Evolutionary conservation across 208 protist genomes (phyloP), one percentile per base, ranked within the genome.

Genomic region (Wallacemonas rigidus): DNA sequence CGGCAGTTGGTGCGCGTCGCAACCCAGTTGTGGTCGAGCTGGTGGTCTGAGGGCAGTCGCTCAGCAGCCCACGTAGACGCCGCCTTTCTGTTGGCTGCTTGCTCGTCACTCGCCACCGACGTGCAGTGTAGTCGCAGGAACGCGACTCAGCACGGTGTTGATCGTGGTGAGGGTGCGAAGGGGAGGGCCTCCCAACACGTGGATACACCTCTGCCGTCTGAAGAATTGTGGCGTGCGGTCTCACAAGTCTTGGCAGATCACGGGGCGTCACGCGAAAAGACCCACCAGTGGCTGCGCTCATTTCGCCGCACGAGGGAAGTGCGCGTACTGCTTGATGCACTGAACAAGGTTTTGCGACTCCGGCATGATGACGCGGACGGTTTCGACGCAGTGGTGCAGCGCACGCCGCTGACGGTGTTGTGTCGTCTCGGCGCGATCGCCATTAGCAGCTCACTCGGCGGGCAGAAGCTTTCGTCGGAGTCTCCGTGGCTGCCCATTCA

Each of bases 391-490:
- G 12, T 12, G 9, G 43, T 65, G 4, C 0, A 26, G 7, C 5
- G 7, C 11, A 50, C 3, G 8, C 6, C 17, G 39, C 57, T 63
- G 5, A 6, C 6, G 8, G 35, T 11, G 7, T 9, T 65, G 41
- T 45, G 40, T 6, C 60, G 40, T 8, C 4, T 48, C 15, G 60
- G 60, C 26, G 60, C 50, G 47, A 41, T 35, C 11, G 60, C 60
- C 8, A 65, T 65, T 35, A 3, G 5, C 9, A 41, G 41, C 43
- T n/a, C 41, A 8, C 14, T 50, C 2, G 60, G 60, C 6, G 60
- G 60, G 12, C 60, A 65, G 9, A 65, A 65, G 43, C 60, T 65
- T 6, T 15, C 2, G 60, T 41, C 50, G 38, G 60, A 65, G 41
- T 11, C 41, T 3, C 60, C 60, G 11, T 65, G 60, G 60, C 60